Evolutionary conservation across 1,139 yeast genomes (phyloP).

Genomic region (Yamadazyma aaseri): DNA sequence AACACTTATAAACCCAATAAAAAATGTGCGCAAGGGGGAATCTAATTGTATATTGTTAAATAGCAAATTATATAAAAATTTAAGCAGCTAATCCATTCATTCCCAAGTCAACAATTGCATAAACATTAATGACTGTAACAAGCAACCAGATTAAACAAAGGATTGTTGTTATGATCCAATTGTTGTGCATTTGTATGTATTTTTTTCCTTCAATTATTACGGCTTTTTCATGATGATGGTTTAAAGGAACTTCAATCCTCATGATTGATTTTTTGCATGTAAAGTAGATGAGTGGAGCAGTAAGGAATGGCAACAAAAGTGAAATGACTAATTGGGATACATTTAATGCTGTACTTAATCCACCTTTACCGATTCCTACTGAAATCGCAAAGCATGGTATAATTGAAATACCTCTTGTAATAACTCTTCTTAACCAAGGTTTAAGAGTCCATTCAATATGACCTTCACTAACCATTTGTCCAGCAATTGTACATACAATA

Average conservation of each 20-base stretch:
- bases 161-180: constrained; percentile 52
- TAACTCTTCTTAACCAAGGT: constrained; percentile 71
- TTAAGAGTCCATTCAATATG: constrained; percentile 69
- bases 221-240: constrained; percentile 13
- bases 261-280: constrained; percentile 64
- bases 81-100: constrained; percentile 28
- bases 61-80: neutral
- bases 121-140: constrained; percentile 62
- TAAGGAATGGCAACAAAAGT: constrained; percentile 66
- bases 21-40: constrained; percentile 8
- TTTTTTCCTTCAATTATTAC: constrained; percentile 10
- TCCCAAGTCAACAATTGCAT: constrained; percentile 67
- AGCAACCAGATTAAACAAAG: constrained; percentile 62
- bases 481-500: constrained; percentile 81
- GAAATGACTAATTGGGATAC: constrained; percentile 78
- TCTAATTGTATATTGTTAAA: neutral
- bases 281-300: constrained; percentile 76
- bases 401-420: constrained; percentile 69
- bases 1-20: neutral
- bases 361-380: constrained; percentile 60
- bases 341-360: constrained; percentile 63
- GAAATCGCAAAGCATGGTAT: constrained; percentile 70
- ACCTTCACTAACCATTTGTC: constrained; percentile 80
- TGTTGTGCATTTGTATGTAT: constrained; percentile 55
- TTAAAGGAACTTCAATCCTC: constrained; percentile 44